Conservation (phyloP, 139 green algal genomes). For the Tetratostichococcus sp. region DNA sequence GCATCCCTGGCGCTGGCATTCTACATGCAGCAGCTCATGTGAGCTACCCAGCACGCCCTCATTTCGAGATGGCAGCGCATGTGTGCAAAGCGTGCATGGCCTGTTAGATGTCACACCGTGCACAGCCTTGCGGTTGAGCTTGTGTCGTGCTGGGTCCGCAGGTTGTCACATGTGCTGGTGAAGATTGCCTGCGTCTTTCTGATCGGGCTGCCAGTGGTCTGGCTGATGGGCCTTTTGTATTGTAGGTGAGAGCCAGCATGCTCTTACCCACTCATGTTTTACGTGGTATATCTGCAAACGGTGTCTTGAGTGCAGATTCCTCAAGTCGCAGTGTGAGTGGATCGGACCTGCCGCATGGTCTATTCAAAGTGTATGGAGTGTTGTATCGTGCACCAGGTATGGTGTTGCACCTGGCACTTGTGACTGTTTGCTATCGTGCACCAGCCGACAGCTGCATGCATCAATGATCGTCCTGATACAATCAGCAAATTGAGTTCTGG, state of each 20-base stretch:
- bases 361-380: slow-evolving; percentile 22
- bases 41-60: not conserved
- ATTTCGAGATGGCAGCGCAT: too few relatives aligned
- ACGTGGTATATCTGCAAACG: too few relatives aligned
- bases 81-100: too few relatives aligned
- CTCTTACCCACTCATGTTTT: too few relatives aligned
- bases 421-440: too few relatives aligned
- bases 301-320: too few relatives aligned
- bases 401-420: too few relatives aligned
- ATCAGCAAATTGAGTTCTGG: not conserved
- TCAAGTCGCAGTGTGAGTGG: slow-evolving; percentile 5
- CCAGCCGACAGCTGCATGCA: too few relatives aligned
- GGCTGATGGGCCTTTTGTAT: not conserved
- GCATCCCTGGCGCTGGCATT: slow-evolving; percentile 1
- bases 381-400: slow-evolving; percentile 11
- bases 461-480: too few relatives aligned
- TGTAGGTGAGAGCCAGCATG: not conserved
- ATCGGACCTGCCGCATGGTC: slow-evolving; percentile 2
- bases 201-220: slow-evolving; percentile 12
- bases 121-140: too few relatives aligned
- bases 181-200: slow-evolving; percentile 16
- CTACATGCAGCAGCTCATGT: slow-evolving; percentile 5
- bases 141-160: not conserved
- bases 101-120: too few relatives aligned
- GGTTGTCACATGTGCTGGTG: slow-evolving; percentile 9